Conservation (phyloP, 73 alveolate species). For the Uronychia binucleata region DNA sequence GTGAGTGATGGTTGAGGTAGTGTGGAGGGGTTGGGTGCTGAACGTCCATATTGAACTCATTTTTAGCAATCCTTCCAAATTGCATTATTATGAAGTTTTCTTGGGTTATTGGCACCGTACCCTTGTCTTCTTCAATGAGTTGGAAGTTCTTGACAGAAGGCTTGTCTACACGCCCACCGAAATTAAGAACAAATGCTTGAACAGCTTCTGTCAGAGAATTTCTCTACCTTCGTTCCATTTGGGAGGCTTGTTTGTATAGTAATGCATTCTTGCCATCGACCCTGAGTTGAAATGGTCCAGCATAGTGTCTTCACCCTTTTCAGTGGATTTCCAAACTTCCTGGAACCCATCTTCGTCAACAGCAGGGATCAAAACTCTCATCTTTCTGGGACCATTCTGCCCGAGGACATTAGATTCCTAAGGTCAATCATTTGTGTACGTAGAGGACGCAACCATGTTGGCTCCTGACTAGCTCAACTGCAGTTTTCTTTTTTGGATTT, state of each 20-base stretch:
- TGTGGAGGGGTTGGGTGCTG: conserved; percentile 81
- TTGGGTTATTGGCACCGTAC: conserved; percentile 2
- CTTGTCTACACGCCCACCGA: conserved; percentile 86
- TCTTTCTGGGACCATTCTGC: conserved; percentile 91
- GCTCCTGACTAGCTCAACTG: conserved; percentile 49
- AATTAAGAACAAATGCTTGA: conserved; percentile 81
- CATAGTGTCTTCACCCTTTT: conserved; percentile 59
- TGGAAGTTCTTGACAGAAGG: conserved; percentile 87
- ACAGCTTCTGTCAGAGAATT: conserved; percentile 9
- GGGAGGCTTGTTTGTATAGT: conserved; percentile 76
- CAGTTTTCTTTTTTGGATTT: conserved; percentile 81
- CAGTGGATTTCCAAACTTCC: conserved; percentile 56
- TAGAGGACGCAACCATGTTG: conserved; percentile 78
- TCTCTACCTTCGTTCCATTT: conserved; percentile 63
- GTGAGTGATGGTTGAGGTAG: no score
- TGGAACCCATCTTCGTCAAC: conserved; percentile 46
- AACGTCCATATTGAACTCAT: conserved; percentile 84
- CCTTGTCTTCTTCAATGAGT: conserved; percentile 70
- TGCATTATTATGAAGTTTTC: conserved; percentile 82
- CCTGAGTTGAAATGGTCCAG: conserved; percentile 60
- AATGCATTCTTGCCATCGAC: conserved; percentile 46
- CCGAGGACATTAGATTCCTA: conserved; percentile 84
- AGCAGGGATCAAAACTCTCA: conserved; percentile 84
- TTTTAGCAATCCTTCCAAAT: conserved; percentile 87
- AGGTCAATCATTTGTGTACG: background rate